Evolutionary conservation across 1,284 basidiomycete species (phyloP), one percentile per base, ranked within the genome.

Genomic region (Tilletia setariae): DNA sequence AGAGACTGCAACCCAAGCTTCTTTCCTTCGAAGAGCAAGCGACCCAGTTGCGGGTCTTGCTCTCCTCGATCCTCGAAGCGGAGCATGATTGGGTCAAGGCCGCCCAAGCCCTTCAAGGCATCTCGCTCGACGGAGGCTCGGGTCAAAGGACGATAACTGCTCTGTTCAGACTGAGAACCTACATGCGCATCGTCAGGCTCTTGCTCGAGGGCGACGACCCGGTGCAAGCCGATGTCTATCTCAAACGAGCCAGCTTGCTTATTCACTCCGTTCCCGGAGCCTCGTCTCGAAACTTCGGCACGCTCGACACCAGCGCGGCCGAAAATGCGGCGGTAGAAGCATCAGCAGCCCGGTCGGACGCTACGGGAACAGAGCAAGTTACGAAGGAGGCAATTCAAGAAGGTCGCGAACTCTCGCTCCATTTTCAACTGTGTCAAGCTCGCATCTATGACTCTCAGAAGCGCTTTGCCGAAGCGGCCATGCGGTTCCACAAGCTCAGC

Each of bases 21-120:
- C 89, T 89, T 49, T 94, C 91, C 84, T 96, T 93, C 80, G 95
- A 98, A 82, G 94, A 98, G 83, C 93, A 96, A 86, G 94, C 93
- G 78, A 77, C 92, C 69, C 86, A 87, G 3, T 84, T 98, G 68
- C 87, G 93, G 64, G 91, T 92, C 76, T 89, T 94, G 78, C 88
- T 96, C 40, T 92, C 94, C 1, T 89, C 92, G 81, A 85, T 96
- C 23, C 86, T 95, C n/a, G 93, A 96, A 82, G 83, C 86, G 2
- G 91, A 94, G 68, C 93, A 98, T 81, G 92, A 93, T 79, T 98
- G 93, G 91, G 89, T 88, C 69, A 91, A 90, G 63, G 93, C 96
- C 16, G 96, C 96, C 0, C 88, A 89, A 53, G 90, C 94, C 11
- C 87, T 98, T 42, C 94, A 92, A 87, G 89, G 89, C 46, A 93